Percentiles rank a stretch among this genome's conserved stretches.
Evolutionary conservation across 148 eudicot genomes (phyloP).

Genomic region (Tetragonia tetragonoides): DNA sequence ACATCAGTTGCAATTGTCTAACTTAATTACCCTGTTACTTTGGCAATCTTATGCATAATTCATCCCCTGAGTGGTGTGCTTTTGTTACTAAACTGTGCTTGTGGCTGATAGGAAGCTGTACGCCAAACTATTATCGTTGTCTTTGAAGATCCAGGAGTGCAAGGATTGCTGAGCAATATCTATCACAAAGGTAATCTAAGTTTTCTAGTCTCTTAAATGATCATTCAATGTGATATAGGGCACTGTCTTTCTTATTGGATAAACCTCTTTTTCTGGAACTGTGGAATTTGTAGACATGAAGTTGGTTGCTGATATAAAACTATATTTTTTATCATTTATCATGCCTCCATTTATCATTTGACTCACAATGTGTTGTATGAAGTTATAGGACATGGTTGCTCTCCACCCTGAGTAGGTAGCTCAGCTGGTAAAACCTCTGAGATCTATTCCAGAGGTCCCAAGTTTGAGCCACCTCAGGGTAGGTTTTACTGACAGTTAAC

Average conservation of each 20-base stretch:
- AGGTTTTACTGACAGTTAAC: too few species aligned
- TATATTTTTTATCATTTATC: neutral
- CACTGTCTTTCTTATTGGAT: neutral
- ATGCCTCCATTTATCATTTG: neutral
- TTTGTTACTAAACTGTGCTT: slow-evolving; percentile 7
- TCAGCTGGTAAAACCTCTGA: too few species aligned
- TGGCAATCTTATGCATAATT: neutral
- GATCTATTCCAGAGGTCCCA: too few species aligned
- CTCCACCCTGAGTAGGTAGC: too few species aligned
- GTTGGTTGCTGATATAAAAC: slow-evolving; percentile 1
- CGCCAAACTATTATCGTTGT: slow-evolving; percentile 88
- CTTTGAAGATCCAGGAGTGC: slow-evolving; percentile 99
- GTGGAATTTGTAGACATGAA: neutral
- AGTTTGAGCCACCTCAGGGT: too few species aligned
- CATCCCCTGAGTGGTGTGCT: neutral
- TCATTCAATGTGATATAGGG: neutral
- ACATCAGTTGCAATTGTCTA: too few species aligned
- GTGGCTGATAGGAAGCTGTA: slow-evolving; percentile 66
- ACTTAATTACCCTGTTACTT: neutral
- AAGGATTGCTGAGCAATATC: slow-evolving; percentile 81
- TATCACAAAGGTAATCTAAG: slow-evolving; percentile 73
- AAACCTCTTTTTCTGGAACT: neutral
- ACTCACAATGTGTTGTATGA: too few species aligned
- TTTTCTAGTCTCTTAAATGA: neutral
- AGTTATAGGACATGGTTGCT: too few species aligned